Evolutionary conservation across 2,329 filamentous ascomycete genomes (phyloP).

Genomic region (Stemphylium vesicarium): DNA sequence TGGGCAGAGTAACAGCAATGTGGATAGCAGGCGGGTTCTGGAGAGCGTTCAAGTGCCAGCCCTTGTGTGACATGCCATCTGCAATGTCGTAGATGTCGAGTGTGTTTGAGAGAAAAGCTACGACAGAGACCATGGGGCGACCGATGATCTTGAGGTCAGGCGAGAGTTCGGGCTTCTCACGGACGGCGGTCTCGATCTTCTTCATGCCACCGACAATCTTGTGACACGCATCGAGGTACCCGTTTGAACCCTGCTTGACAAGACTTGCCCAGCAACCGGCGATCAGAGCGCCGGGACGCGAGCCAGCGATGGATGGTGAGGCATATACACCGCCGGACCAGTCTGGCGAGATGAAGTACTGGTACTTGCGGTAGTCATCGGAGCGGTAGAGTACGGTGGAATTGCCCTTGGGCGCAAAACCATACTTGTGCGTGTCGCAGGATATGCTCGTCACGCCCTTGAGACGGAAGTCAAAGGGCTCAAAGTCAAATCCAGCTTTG

Average conservation of each 20-base stretch:
- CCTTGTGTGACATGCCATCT: conserved; percentile 80
- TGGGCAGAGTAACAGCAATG: conserved; percentile 88
- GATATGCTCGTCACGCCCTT: conserved; percentile 94
- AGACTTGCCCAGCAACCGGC: conserved; percentile 94
- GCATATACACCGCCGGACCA: conserved; percentile 98
- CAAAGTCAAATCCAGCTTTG: conserved; percentile 88
- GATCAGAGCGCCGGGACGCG: conserved; percentile 89
- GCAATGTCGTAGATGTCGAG: conserved; percentile 94
- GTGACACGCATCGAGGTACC: conserved; percentile 85
- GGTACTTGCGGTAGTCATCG: conserved; percentile 77
- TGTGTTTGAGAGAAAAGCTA: conserved; percentile 83
- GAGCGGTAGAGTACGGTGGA: conserved; percentile 90
- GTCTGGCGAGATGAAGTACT: conserved; percentile 95
- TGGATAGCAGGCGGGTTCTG: conserved; percentile 93
- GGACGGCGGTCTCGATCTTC: conserved; percentile 77
- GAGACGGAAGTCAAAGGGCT: conserved; percentile 90
- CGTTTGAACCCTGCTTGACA: conserved; percentile 84
- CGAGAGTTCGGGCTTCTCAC: conserved; percentile 70
- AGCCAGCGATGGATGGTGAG: conserved; percentile 88
- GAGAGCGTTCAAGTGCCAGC: conserved; percentile 95
- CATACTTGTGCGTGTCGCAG: conserved; percentile 98
- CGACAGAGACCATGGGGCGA: conserved; percentile 84
- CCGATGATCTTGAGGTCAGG: conserved; percentile 81
- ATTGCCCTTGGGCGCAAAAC: conserved; percentile 97
- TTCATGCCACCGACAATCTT: conserved; percentile 88